phyloP scores from a whole-genome alignment of 805 yeast species.

The Candida hungchunana region DNA sequence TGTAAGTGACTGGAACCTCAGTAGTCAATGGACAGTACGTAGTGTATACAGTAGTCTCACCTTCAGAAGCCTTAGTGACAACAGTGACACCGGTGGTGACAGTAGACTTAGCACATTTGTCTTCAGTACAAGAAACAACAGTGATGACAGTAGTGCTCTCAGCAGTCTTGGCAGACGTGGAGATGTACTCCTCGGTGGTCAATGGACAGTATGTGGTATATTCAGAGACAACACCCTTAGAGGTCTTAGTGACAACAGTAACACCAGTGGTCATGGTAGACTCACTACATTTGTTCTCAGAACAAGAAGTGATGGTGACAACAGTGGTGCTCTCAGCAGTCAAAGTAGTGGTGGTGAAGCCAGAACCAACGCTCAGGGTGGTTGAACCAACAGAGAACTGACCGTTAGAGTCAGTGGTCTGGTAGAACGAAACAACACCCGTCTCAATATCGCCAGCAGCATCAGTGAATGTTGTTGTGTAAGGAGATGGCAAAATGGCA shows the following conservation, averaged over 20 bases:
- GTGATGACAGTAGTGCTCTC: slow-evolving; percentile 1
- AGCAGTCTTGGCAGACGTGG: slow-evolving; percentile 1
- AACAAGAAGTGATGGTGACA: slow-evolving; percentile 23
- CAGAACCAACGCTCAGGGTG: slow-evolving; percentile 1
- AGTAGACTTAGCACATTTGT: neutral
- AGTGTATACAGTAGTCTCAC: too few species aligned
- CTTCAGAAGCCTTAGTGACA: too few species aligned
- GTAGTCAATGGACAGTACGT: too few species aligned
- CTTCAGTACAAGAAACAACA: slow-evolving; percentile 1
- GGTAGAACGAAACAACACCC: neutral
- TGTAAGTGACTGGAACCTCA: too few species aligned
- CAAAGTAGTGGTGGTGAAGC: neutral
- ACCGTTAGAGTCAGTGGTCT: neutral
- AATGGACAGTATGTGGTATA: slow-evolving; percentile 17
- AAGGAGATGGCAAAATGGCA: too few species aligned
- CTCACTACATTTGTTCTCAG: slow-evolving; percentile 18
- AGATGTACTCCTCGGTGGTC: neutral
- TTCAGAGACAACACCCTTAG: slow-evolving; percentile 5
- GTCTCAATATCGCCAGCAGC: slow-evolving; percentile 1
- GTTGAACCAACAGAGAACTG: neutral
- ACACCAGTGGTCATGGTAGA: slow-evolving; percentile 26
- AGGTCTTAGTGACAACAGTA: slow-evolving; percentile 15
- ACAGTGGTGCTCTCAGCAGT: slow-evolving; percentile 9
- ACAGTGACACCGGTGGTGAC: slow-evolving; percentile 4
- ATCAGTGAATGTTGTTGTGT: too few species aligned